Evolutionary conservation across 202 grass and related monocot species (phyloP), one percentile per base, ranked within the genome.

Genomic region (Setaria viridis): DNA sequence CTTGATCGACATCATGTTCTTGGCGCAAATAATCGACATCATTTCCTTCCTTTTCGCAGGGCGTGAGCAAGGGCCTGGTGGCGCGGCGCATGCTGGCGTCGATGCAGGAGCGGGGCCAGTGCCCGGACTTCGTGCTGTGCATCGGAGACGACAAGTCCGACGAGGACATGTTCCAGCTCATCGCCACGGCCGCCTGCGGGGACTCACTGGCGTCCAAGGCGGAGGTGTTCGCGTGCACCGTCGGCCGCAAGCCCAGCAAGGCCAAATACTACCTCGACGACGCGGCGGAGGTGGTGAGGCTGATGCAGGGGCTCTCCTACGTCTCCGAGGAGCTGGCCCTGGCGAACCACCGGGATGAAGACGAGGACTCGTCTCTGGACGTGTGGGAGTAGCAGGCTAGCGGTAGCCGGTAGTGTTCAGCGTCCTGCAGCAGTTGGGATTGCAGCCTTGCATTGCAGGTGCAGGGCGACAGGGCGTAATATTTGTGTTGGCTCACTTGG

Each of bases 121-220:
- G 63, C 29, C 84, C 93, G 0, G 93, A 95, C 86, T 98, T 98
- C 45, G 78, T 95, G 34, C 75, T 98, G 19, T 98, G 95, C 84
- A 93, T 98, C 30, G 95, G 95, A 3, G 95, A 98, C 42, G 95
- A 98, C 85, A 48, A 78, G 19, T 98, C 95, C 3, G 95, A 98
- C 25, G 95, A 98, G 86, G 95, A 98, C 70, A 98, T 98, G 95
- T 98, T 98, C 70, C 69, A 92, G 89, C 81, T 93, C 65, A 95
- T 98, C 80, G 85, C 76, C 46, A 81, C 80, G 7, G 73, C 89
- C 0, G 37, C 87, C 1, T 82, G 79, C 29, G 77, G 87, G 17
- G 86, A 80, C 45, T 88, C 84, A 4, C 37, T 95, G 13, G 77
- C 80, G n/a, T 64, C 87, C 12, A 76, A 84, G 2, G 91, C 93